Percentiles rank a stretch among this genome's conserved stretches.
phyloP scores from a whole-genome alignment of 495 filamentous ascomycete genomes.

The Penicillium cosmopolitanum region DNA sequence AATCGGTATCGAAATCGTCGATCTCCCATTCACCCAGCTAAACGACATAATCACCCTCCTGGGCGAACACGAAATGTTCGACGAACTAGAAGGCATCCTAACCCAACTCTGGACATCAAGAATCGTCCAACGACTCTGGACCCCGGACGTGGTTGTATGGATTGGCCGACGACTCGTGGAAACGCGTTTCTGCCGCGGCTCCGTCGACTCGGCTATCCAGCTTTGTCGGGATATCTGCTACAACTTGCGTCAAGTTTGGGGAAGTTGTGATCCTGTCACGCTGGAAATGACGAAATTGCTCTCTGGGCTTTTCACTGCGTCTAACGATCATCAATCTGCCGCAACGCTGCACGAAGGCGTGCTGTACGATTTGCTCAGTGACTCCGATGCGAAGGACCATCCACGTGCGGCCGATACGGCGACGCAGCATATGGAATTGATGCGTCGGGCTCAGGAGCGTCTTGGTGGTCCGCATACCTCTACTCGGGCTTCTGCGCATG shows the following conservation, averaged over 20 bases:
- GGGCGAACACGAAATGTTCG: conserved; percentile 61
- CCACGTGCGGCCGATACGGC: conserved; percentile 40
- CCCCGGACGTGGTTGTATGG: conserved; percentile 52
- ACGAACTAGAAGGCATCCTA: conserved; percentile 61
- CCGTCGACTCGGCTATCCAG: conserved; percentile 50
- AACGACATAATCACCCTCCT: conserved; percentile 59
- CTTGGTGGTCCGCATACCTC: conserved; percentile 28
- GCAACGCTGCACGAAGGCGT: conserved; percentile 59
- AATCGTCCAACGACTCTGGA: conserved; percentile 62
- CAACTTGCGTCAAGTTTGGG: conserved; percentile 63
- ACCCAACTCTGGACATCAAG: conserved; percentile 63
- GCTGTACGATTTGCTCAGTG: conserved; percentile 50
- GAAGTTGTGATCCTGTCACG: conserved; percentile 55
- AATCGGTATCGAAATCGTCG: conserved; percentile 54
- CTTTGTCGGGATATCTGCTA: conserved; percentile 65
- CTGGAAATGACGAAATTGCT: conserved; percentile 61
- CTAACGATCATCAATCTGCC: conserved; percentile 53
- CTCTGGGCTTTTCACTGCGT: conserved; percentile 54
- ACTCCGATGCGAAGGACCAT: conserved; percentile 44
- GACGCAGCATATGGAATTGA: conserved; percentile 52
- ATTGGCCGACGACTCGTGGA: conserved; percentile 62
- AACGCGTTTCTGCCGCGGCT: conserved; percentile 54
- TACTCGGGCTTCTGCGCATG: conserved; percentile 27
- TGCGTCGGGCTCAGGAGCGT: conserved; percentile 48
- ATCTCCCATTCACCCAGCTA: conserved; percentile 54